Evolutionary conservation across 2,329 filamentous ascomycete genomes (phyloP).

Genomic region (Lithohypha guttulata): DNA sequence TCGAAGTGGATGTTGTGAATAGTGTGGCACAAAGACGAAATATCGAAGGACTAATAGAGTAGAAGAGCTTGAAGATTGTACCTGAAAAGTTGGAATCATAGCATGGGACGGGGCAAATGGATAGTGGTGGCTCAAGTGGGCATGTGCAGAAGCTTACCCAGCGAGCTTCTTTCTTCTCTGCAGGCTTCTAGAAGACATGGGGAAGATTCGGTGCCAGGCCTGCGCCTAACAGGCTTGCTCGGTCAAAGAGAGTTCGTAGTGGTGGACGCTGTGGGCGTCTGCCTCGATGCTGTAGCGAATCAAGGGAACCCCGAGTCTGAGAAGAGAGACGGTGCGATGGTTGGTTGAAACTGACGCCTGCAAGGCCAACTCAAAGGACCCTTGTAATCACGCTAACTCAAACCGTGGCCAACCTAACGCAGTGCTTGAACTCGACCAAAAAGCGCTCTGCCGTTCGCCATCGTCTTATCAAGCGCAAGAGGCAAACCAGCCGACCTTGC

Average conservation of each 20-base stretch:
- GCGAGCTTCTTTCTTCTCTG: conserved; percentile 8
- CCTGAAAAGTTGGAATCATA: conserved; percentile 3
- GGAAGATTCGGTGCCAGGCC: background rate
- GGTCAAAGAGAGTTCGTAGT: background rate
- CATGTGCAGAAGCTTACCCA: background rate
- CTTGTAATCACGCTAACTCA: background rate
- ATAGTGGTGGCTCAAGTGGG: background rate
- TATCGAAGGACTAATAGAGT: conserved; percentile 1
- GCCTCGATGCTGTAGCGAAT: conserved; percentile 1
- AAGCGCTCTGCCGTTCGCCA: background rate
- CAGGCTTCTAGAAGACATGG: conserved; percentile 10
- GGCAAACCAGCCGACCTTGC: background rate
- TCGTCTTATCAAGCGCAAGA: background rate
- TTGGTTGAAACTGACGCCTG: conserved; percentile 2
- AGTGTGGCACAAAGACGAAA: conserved; percentile 6
- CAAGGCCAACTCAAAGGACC: background rate
- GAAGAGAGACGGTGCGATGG: conserved; percentile 2
- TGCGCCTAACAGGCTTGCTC: conserved; percentile 1
- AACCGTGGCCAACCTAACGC: too few relatives aligned
- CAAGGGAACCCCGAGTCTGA: conserved; percentile 3
- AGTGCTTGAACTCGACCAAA: background rate
- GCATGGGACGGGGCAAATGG: background rate
- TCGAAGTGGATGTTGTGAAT: background rate
- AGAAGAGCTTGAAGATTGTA: conserved; percentile 3
- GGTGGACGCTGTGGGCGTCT: background rate